Evolutionary conservation across 345 rosid species (phyloP).

Genomic region (Salix dunnii): DNA sequence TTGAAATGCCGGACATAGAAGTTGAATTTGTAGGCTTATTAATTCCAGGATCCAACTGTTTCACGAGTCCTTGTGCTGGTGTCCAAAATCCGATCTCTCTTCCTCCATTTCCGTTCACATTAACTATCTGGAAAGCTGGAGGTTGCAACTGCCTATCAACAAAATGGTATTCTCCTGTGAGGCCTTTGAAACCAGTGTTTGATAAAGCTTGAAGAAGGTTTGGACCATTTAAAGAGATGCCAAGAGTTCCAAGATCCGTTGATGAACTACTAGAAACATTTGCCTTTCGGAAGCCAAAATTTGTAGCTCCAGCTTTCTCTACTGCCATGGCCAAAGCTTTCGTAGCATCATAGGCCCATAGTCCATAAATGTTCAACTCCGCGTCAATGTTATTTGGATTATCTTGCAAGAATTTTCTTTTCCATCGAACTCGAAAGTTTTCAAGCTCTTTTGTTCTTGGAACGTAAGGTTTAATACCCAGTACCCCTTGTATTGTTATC

Average conservation of each 20-base stretch:
- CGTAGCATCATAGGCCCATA: constrained; percentile 46
- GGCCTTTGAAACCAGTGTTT: constrained; percentile 28
- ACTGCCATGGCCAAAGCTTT: constrained; percentile 39
- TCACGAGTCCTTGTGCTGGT: constrained; percentile 2
- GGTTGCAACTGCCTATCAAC: constrained; percentile 31
- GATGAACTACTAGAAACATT: neutral
- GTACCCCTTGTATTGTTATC: constrained; percentile 42
- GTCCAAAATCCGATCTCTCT: constrained; percentile 41
- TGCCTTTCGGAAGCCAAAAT: constrained; percentile 5
- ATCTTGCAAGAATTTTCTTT: constrained; percentile 17
- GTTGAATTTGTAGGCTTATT: neutral
- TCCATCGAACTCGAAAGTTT: constrained; percentile 28
- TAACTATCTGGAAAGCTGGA: constrained; percentile 31
- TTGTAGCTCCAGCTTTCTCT: constrained; percentile 17
- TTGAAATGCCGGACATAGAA: constrained; percentile 3
- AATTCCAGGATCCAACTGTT: neutral
- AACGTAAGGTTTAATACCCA: constrained; percentile 32
- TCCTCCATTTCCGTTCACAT: constrained; percentile 27
- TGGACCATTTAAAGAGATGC: constrained; percentile 26
- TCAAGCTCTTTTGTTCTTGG: constrained; percentile 13
- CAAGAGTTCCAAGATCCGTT: constrained; percentile 16
- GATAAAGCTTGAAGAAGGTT: constrained; percentile 15
- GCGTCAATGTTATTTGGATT: constrained; percentile 10
- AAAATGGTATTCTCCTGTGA: constrained; percentile 31
- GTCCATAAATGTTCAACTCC: constrained; percentile 20